Conservation (phyloP, 495 filamentous ascomycete genomes). For the Aspergillus bertholletiae region DNA sequence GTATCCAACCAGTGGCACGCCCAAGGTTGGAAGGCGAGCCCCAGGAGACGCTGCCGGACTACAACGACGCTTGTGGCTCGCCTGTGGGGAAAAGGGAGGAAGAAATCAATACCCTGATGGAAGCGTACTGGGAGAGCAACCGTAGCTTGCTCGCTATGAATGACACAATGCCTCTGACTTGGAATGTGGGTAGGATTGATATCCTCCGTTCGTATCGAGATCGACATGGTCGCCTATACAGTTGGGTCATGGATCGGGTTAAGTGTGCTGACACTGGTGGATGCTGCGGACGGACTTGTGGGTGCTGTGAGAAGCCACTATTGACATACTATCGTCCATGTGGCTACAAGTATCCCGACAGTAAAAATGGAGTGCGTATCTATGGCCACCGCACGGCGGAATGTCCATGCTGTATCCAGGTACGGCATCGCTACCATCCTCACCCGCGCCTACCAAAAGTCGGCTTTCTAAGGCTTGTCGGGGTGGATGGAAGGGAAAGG, state of each 20-base stretch:
- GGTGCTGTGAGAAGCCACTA: not conserved
- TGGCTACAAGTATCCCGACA: not conserved
- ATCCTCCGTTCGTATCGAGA: not conserved
- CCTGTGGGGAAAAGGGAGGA: not conserved
- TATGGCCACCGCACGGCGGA: not conserved
- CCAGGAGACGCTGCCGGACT: not conserved
- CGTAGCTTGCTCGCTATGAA: not conserved
- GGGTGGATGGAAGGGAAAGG: too few relatives aligned
- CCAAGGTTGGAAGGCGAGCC: not conserved
- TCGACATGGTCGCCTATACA: not conserved
- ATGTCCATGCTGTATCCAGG: not conserved
- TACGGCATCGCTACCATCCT: not conserved
- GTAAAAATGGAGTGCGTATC: not conserved
- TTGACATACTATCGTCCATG: not conserved
- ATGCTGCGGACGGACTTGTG: not conserved
- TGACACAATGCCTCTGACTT: not conserved
- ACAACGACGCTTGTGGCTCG: not conserved
- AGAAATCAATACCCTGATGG: not conserved
- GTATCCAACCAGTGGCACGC: too few relatives aligned
- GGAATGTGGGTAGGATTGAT: too few relatives aligned
- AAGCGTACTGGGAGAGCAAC: not conserved
- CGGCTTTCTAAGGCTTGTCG: too few relatives aligned
- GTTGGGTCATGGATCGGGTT: not conserved
- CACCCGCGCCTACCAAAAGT: not conserved
- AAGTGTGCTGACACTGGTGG: not conserved